Percentiles rank a stretch among this genome's conserved stretches.
Evolutionary conservation across 805 yeast species (phyloP).

Genomic region (Maudiozyma turicensis): DNA sequence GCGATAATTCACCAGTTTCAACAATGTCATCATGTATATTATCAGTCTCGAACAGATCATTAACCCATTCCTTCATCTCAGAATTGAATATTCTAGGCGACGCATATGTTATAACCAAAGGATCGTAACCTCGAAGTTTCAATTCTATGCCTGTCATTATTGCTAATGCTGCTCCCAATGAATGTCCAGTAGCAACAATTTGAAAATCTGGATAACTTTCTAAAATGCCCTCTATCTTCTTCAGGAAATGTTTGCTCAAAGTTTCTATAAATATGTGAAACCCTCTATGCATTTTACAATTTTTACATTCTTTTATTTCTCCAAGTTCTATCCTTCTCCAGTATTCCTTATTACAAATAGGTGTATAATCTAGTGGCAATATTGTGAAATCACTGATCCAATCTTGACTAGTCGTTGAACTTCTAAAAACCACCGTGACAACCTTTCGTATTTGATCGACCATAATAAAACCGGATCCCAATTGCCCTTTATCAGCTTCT

Average conservation of each 20-base stretch:
- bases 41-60: slow-evolving; percentile 36
- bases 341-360: slow-evolving; percentile 29
- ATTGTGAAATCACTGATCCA: slow-evolving; percentile 51
- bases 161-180: slow-evolving; percentile 68
- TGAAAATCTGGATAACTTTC: slow-evolving; percentile 38
- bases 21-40: slow-evolving; percentile 21
- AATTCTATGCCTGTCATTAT: slow-evolving; percentile 54
- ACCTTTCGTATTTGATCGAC: slow-evolving; percentile 36
- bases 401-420: slow-evolving; percentile 51
- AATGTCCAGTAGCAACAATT: slow-evolving; percentile 58
- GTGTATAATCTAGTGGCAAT: slow-evolving; percentile 38
- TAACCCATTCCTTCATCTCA: slow-evolving; percentile 41
- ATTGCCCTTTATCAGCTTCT: slow-evolving; percentile 34
- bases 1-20: slow-evolving; percentile 18
- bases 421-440: slow-evolving; percentile 49
- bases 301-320: slow-evolving; percentile 31
- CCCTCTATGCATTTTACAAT: slow-evolving; percentile 58
- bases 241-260: slow-evolving; percentile 32
- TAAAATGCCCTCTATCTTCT: slow-evolving; percentile 29
- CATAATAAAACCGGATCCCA: slow-evolving; percentile 49
- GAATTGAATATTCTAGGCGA: slow-evolving; percentile 57
- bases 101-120: slow-evolving; percentile 50
- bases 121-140: slow-evolving; percentile 41
- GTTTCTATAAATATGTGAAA: slow-evolving; percentile 40
- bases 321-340: slow-evolving; percentile 16